Evolutionary conservation across 768 basidiomycete species (phyloP).

Genomic region (Mycena latifolia): DNA sequence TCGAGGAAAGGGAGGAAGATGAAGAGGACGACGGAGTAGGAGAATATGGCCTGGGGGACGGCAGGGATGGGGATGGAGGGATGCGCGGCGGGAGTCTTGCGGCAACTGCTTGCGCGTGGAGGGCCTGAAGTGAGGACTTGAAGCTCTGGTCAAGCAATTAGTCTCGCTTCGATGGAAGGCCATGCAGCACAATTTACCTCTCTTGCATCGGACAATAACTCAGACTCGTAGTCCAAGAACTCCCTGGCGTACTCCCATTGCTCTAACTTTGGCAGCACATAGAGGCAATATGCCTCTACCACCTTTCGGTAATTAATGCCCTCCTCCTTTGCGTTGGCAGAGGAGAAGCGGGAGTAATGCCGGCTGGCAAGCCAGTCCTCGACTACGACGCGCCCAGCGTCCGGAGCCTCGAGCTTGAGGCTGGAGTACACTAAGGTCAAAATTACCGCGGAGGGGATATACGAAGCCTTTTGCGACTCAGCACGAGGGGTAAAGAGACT

Average conservation of each 20-base stretch:
- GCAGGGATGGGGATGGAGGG: constrained; percentile 47
- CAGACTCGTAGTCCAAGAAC: constrained; percentile 80
- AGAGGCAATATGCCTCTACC: constrained; percentile 81
- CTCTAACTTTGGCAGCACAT: constrained; percentile 76
- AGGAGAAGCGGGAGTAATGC: constrained; percentile 48
- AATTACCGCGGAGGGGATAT: constrained; percentile 77
- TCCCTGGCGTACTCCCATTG: constrained; percentile 87
- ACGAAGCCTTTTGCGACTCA: constrained; percentile 58
- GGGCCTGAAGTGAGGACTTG: constrained; percentile 54
- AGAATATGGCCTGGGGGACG: constrained; percentile 47
- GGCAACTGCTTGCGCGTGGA: constrained; percentile 53
- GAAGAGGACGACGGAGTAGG: constrained; percentile 70
- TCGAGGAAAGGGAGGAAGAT: constrained; percentile 79
- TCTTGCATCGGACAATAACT: constrained; percentile 63
- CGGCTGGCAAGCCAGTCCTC: constrained; percentile 85
- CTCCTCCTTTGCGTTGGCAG: constrained; percentile 42
- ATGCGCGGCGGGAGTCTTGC: constrained; percentile 42
- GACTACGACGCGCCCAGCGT: constrained; percentile 71
- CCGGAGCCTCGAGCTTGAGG: constrained; percentile 73
- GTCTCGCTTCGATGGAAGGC: constrained; percentile 22
- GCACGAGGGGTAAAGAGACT: constrained; percentile 69
- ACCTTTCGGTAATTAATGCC: constrained; percentile 79
- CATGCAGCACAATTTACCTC: constrained; percentile 56
- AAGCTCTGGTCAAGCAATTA: constrained; percentile 47
- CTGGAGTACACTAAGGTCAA: constrained; percentile 78